Conservation (phyloP, 2,329 filamentous ascomycete genomes). For the Verticillium isaacii region DNA sequence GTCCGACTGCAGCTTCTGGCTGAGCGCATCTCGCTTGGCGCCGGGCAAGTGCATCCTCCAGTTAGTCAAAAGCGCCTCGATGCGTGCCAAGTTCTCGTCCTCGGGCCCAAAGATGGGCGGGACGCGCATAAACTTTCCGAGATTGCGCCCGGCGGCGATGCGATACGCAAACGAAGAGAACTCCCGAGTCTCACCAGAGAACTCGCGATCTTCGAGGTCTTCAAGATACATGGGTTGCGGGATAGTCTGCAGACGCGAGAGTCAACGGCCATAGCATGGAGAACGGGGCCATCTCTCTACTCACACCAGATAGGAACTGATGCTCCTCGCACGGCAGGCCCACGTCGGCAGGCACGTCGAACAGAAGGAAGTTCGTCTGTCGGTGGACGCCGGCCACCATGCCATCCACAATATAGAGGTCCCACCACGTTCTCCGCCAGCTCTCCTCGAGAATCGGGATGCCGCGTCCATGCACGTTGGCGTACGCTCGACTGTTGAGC, state of each 20-base stretch:
- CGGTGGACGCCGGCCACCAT: slow-evolving; percentile 79
- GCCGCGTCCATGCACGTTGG: slow-evolving; percentile 56
- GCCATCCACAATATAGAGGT: slow-evolving; percentile 71
- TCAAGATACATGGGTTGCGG: slow-evolving; percentile 58
- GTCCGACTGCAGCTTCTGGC: slow-evolving; percentile 67
- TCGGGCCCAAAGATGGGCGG: slow-evolving; percentile 46
- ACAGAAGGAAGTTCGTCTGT: slow-evolving; percentile 65
- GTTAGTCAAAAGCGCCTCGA: slow-evolving; percentile 56
- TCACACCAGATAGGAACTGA: slow-evolving; percentile 59
- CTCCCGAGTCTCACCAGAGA: slow-evolving; percentile 61
- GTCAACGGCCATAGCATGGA: neutral
- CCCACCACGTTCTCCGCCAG: slow-evolving; percentile 91
- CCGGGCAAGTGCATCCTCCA: slow-evolving; percentile 77
- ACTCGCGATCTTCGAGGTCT: slow-evolving; percentile 73
- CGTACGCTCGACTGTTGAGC: slow-evolving; percentile 66
- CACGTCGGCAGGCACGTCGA: slow-evolving; percentile 62
- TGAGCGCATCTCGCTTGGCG: slow-evolving; percentile 65
- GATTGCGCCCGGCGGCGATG: slow-evolving; percentile 73
- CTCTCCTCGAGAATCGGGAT: slow-evolving; percentile 72
- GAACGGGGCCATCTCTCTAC: slow-evolving; percentile 19
- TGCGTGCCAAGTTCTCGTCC: slow-evolving; percentile 45
- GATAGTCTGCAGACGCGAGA: slow-evolving; percentile 40
- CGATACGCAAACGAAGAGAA: slow-evolving; percentile 87
- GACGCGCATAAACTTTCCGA: slow-evolving; percentile 68
- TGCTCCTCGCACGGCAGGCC: slow-evolving; percentile 77